Percentiles rank a stretch among this genome's conserved stretches.
Conservation (phyloP, 2,329 filamentous ascomycete species). For the Hypoxylon sp. region DNA sequence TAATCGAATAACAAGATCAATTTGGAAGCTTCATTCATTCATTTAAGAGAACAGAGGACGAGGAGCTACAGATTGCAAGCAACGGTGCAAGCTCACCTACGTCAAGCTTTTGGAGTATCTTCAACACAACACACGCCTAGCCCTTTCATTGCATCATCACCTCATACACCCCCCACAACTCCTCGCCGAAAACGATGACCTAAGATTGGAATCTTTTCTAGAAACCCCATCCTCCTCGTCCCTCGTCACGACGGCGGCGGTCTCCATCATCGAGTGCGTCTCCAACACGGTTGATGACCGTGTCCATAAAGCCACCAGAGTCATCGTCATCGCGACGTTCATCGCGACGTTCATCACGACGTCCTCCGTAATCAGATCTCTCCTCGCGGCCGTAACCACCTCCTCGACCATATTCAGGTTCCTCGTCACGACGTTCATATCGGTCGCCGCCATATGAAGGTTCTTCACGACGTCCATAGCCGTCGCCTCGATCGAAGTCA, state of each 20-base stretch:
- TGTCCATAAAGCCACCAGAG: slow-evolving; percentile 39
- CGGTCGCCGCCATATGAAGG: slow-evolving; percentile 34
- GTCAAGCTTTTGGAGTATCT: slow-evolving; percentile 31
- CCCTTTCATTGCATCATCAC: slow-evolving; percentile 3
- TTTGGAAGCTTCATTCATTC: slow-evolving; percentile 16
- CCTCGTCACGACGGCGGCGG: slow-evolving; percentile 35
- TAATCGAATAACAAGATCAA: not conserved
- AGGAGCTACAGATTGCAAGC: not conserved
- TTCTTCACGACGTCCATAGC: slow-evolving; percentile 23
- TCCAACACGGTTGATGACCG: slow-evolving; percentile 35
- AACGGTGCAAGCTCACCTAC: slow-evolving; percentile 11
- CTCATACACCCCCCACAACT: slow-evolving; percentile 1
- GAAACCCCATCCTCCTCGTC: slow-evolving; percentile 35
- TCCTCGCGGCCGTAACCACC: slow-evolving; percentile 36
- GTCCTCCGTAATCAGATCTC: slow-evolving; percentile 25
- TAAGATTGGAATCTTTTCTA: slow-evolving; percentile 18
- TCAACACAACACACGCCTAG: slow-evolving; percentile 16
- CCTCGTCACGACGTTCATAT: slow-evolving; percentile 41
- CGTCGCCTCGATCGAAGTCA: slow-evolving; percentile 4
- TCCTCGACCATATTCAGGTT: slow-evolving; percentile 23
- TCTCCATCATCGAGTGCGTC: slow-evolving; percentile 37
- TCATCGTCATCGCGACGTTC: slow-evolving; percentile 34
- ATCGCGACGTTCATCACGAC: slow-evolving; percentile 33
- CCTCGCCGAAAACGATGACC: slow-evolving; percentile 6
- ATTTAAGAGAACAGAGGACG: slow-evolving; percentile 3